Percentiles rank a stretch among this genome's conserved stretches.
Conservation (phyloP, 495 filamentous ascomycete species). For the Achaetomiella virescens region DNA sequence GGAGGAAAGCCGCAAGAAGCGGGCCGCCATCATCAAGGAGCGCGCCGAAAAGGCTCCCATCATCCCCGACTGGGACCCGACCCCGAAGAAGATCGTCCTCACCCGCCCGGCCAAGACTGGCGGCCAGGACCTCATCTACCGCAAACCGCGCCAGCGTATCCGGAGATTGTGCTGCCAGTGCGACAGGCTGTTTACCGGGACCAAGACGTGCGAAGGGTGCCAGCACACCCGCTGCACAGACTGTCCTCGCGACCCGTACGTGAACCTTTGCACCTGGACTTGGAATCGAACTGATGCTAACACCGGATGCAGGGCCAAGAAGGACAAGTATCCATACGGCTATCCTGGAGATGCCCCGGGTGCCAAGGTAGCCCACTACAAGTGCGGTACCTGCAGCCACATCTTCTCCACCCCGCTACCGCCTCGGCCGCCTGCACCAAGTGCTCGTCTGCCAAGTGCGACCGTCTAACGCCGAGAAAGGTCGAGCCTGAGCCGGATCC, state of each 20-base stretch:
- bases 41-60: slow-evolving; percentile 43
- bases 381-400: slow-evolving; percentile 59
- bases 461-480: slow-evolving; percentile 48
- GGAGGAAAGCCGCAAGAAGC: slow-evolving; percentile 40
- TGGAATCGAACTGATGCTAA: slow-evolving; percentile 18
- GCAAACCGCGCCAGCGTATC: slow-evolving; percentile 60
- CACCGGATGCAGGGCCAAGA: slow-evolving; percentile 50
- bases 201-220: slow-evolving; percentile 58
- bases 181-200: slow-evolving; percentile 49
- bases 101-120: slow-evolving; percentile 58
- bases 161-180: slow-evolving; percentile 75
- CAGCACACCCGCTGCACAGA: slow-evolving; percentile 72
- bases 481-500: slow-evolving; percentile 59
- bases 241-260: slow-evolving; percentile 79
- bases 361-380: slow-evolving; percentile 46
- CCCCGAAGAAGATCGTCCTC: slow-evolving; percentile 41
- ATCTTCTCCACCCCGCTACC: slow-evolving; percentile 42
- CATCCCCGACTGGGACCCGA: slow-evolving; percentile 41
- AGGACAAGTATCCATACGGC: slow-evolving; percentile 67
- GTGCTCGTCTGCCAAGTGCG: slow-evolving; percentile 55
- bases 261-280: slow-evolving; percentile 20
- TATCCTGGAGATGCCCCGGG: slow-evolving; percentile 63
- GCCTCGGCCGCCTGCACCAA: slow-evolving; percentile 47
- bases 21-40: slow-evolving; percentile 42
- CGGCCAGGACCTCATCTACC: slow-evolving; percentile 65